Base-by-base conservation (phyloP, 2,329 filamentous ascomycete species). In the Emmonsiellopsis sp. region DNA sequence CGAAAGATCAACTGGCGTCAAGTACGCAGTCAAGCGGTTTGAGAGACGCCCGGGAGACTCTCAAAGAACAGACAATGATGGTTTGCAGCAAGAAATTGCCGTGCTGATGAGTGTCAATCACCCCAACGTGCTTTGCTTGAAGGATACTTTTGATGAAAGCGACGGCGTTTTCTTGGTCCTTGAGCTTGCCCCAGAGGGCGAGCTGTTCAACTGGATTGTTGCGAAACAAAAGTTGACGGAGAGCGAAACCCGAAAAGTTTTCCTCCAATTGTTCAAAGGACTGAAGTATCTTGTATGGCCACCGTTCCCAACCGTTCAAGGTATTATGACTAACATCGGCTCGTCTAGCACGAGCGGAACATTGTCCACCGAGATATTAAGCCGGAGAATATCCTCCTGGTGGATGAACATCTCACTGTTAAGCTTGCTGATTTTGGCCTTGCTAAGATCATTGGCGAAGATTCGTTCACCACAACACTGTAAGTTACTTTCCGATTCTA, bases 291-390 rank as follows among this genome's bases (percentile, higher is more conserved):
- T 98, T 74, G 92, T 96, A 78, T 71, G 83, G 71, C 43, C 31
- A 9, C 27, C 48, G 37, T 47, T n/a, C 42, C 33, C 10, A 33
- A 40, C 17, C 21, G 42, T 44, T 6, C 10, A 45, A 14, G 11
- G 7, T 31, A 5, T n/a, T 27, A 27, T 27, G 21, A 27, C 32
- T 53, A 13, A 42, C 43, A 39, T n/a, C 37, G 21, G 13, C 8
- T 40, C 5, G 11, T 31, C 58, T 61, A 57, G 92, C 93, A 98
- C 67, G 93, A 97, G 56, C 87, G 93, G 57, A 94, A 93, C 63
- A 95, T 98, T 68, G 91, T 97, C 5, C 93, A 98, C 68, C 86
- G 93, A 54, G 93, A 98, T 63, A 96, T 98, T 72, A 97, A 96
- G 70, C 92, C 91, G 0, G 92, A 97, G 67, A 97, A 97, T 63